Percentiles rank a stretch among this genome's conserved stretches.
Evolutionary conservation across 257 asterid species (phyloP).

Genomic region (Nyctanthes arbortristis): DNA sequence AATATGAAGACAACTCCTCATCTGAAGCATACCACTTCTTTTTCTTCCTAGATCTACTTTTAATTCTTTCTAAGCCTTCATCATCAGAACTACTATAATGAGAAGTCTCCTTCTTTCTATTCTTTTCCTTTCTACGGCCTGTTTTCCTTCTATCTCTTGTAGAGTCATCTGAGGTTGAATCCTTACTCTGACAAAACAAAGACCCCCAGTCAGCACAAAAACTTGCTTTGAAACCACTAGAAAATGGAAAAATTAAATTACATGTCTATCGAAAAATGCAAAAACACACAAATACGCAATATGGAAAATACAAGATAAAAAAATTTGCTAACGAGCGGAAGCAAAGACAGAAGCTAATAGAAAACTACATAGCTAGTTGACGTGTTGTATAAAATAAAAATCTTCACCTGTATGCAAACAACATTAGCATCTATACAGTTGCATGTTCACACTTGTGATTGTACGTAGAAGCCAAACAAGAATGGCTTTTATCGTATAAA

Average conservation of each 20-base stretch:
- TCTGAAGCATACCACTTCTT: constrained; percentile 88
- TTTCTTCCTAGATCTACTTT: constrained; percentile 59
- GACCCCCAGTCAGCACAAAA: background rate
- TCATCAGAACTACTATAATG: constrained; percentile 62
- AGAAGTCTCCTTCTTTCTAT: constrained; percentile 41
- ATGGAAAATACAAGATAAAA: background rate
- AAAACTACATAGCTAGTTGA: background rate
- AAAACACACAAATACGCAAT: background rate
- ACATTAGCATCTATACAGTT: too few relatives aligned
- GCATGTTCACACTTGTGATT: too few relatives aligned
- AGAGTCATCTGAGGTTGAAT: constrained; percentile 35
- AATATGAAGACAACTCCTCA: constrained; percentile 58
- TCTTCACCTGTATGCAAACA: background rate
- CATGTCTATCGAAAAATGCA: background rate
- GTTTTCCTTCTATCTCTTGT: constrained; percentile 49
- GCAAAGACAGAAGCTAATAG: too few relatives aligned
- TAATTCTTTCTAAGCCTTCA: constrained; percentile 58
- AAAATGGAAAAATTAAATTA: background rate
- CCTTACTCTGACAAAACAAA: constrained; percentile 37
- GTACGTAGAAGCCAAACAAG: background rate
- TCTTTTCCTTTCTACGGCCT: constrained; percentile 41
- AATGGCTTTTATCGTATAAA: background rate
- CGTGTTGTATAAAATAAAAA: background rate
- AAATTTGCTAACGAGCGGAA: background rate
- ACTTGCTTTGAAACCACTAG: background rate